phyloP scores from a whole-genome alignment of 2,329 filamentous ascomycete genomes.

The Fusarium verrucosum region DNA sequence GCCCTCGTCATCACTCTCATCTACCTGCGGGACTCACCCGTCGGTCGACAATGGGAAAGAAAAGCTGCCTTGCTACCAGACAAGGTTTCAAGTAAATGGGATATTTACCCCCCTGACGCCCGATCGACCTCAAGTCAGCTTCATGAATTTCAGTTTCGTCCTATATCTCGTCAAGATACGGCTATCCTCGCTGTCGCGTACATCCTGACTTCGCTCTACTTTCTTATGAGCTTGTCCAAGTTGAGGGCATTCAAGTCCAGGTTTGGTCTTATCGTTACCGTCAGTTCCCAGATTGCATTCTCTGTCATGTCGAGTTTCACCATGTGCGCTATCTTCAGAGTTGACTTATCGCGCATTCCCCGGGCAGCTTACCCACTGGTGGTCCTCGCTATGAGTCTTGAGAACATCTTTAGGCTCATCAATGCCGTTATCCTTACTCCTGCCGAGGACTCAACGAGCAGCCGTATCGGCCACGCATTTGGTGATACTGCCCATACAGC shows the following conservation, averaged over 20 bases:
- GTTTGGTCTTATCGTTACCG: constrained; percentile 75
- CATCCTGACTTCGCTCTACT: constrained; percentile 69
- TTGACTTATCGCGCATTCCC: constrained; percentile 79
- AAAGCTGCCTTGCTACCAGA: constrained; percentile 64
- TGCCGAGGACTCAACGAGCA: constrained; percentile 72
- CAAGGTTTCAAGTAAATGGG: constrained; percentile 65
- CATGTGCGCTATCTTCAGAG: constrained; percentile 77
- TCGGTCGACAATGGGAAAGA: constrained; percentile 72
- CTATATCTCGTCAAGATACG: constrained; percentile 74
- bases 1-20: constrained; percentile 81
- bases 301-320: constrained; percentile 84
- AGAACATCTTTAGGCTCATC: constrained; percentile 81
- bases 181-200: constrained; percentile 73
- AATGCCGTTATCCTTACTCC: constrained; percentile 80
- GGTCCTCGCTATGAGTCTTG: constrained; percentile 78
- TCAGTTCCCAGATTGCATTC: constrained; percentile 74
- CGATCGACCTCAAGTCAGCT: constrained; percentile 65
- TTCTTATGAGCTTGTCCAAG: constrained; percentile 72
- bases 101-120: constrained; percentile 70
- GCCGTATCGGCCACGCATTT: constrained; percentile 76
- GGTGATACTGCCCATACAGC: constrained; percentile 77
- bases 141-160: constrained; percentile 82
- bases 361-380: constrained; percentile 79
- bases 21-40: constrained; percentile 70
- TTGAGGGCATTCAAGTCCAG: constrained; percentile 79